phyloP scores from a whole-genome alignment of 495 filamentous ascomycete species.

The Penicillium mononematosum region DNA sequence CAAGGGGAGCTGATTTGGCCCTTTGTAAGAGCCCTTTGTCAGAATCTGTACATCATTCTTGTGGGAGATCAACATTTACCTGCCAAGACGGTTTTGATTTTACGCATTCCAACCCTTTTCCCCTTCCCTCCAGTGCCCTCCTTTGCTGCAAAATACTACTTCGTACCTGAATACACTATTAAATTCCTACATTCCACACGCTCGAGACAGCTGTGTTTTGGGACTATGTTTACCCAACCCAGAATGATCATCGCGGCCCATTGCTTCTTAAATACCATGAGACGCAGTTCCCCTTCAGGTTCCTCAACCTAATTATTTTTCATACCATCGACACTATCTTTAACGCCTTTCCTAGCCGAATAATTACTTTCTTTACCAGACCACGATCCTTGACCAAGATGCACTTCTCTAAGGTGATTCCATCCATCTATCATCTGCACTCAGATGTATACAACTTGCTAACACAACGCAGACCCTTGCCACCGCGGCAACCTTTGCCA shows the following conservation, averaged over 20 bases:
- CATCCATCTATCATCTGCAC: neutral
- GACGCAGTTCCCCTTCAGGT: neutral
- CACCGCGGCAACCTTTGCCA: conserved; percentile 22
- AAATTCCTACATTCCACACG: conserved; percentile 18
- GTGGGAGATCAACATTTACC: neutral
- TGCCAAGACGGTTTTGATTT: neutral
- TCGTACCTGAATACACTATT: neutral
- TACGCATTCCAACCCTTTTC: conserved; percentile 19
- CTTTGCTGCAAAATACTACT: neutral
- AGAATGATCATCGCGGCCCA: conserved; percentile 11
- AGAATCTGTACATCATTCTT: conserved; percentile 6
- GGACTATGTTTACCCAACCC: conserved; percentile 13
- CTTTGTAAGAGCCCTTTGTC: conserved; percentile 10
- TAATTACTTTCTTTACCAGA: neutral
- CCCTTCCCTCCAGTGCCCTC: neutral
- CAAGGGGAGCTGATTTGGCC: no score
- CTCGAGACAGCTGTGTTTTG: neutral
- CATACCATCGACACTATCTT: conserved; percentile 4
- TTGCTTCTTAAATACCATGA: conserved; percentile 15
- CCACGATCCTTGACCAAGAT: conserved; percentile 12
- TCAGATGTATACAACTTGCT: neutral
- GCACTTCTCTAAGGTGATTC: conserved; percentile 20
- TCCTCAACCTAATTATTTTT: neutral
- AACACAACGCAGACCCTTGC: conserved; percentile 18
- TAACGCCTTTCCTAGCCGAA: conserved; percentile 4